Conservation (phyloP, 352 stramenopile species). For the Pythium insidiosum region DNA sequence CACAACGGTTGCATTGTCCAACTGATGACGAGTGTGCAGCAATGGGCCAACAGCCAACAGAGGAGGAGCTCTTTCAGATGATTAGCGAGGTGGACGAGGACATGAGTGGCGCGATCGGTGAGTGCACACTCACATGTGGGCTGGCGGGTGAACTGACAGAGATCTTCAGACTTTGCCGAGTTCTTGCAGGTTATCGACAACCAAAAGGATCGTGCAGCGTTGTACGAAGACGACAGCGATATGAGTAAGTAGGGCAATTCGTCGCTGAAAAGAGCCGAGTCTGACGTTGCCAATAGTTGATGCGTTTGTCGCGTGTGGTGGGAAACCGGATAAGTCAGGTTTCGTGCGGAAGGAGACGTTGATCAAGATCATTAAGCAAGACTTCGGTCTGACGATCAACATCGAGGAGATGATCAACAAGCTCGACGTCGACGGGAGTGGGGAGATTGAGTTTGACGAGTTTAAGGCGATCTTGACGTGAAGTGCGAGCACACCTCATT, state of each 20-base stretch:
- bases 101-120: constrained; percentile 93
- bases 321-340: constrained; percentile 88
- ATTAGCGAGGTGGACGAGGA: constrained; percentile 88
- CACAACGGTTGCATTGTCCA: too few relatives aligned
- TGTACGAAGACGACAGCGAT: constrained; percentile 96
- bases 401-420: constrained; percentile 98
- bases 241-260: constrained; percentile 86
- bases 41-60: constrained; percentile 96
- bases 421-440: constrained; percentile 91
- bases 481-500: neutral
- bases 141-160: neutral
- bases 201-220: constrained; percentile 93
- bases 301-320: constrained; percentile 94
- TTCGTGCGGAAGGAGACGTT: constrained; percentile 87
- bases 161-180: constrained; percentile 90
- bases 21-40: too few relatives aligned
- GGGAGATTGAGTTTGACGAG: constrained; percentile 96
- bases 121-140: neutral
- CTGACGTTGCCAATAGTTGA: constrained; percentile 80
- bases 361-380: constrained; percentile 94
- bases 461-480: constrained; percentile 90
- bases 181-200: constrained; percentile 98
- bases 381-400: constrained; percentile 95
- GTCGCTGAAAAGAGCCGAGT: too few relatives aligned
- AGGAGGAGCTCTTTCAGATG: constrained; percentile 98